phyloP scores from a whole-genome alignment of 1,139 yeast genomes.

The Candida sanyaensis region DNA sequence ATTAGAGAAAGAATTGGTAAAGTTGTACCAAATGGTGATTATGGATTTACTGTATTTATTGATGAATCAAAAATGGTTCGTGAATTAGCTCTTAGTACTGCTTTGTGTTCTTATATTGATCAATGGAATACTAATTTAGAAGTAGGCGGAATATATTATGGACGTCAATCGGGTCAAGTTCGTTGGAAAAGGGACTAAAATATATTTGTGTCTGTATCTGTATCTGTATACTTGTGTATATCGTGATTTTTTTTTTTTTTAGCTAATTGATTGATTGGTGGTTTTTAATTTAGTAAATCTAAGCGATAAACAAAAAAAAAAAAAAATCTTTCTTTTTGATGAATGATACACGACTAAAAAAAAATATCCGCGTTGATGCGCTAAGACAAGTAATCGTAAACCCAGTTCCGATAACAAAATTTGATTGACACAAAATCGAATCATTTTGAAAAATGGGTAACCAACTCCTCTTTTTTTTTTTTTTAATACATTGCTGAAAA shows the following conservation, averaged over 20 bases:
- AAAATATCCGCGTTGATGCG: too few relatives aligned
- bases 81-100: conserved; percentile 60
- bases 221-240: too few relatives aligned
- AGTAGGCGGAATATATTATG: conserved; percentile 62
- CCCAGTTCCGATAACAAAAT: conserved; percentile 8
- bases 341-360: background rate
- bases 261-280: background rate
- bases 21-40: conserved; percentile 47
- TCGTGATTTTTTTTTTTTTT: background rate
- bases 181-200: conserved; percentile 62
- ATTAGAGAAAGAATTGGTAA: conserved; percentile 60
- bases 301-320: background rate
- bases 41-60: conserved; percentile 54
- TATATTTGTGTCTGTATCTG: too few relatives aligned
- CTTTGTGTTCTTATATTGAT: conserved; percentile 60
- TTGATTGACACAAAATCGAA: background rate
- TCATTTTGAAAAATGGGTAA: background rate
- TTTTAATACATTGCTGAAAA: background rate
- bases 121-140: conserved; percentile 66
- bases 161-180: conserved; percentile 50
- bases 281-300: background rate
- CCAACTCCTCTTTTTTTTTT: background rate
- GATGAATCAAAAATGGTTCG: conserved; percentile 56
- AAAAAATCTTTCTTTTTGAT: background rate
- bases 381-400: conserved; percentile 3